phyloP scores from a whole-genome alignment of 106 monocot species.

The Dendrobium huoshanense region DNA sequence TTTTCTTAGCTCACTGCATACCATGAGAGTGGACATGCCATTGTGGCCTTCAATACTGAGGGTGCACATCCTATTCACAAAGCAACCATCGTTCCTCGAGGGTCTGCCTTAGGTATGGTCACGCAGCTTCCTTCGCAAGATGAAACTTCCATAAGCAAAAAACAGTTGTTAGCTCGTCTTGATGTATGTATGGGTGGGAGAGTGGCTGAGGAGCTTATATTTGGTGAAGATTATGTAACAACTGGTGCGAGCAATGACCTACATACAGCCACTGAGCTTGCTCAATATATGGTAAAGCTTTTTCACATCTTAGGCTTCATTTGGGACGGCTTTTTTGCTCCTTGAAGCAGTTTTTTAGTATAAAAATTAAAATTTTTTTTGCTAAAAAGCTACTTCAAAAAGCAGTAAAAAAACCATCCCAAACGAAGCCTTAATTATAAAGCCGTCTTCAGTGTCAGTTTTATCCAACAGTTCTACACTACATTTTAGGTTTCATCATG shows the following conservation, averaged over 20 bases:
- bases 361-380: too few relatives aligned
- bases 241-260: constrained; percentile 92
- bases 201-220: constrained; percentile 94
- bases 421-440: background rate
- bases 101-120: constrained; percentile 95
- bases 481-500: constrained; percentile 74
- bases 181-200: constrained; percentile 99
- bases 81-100: constrained; percentile 91
- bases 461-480: background rate
- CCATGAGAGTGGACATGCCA: constrained; percentile 96
- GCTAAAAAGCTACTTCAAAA: too few relatives aligned
- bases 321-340: too few relatives aligned
- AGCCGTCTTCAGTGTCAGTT: background rate
- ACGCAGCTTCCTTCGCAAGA: constrained; percentile 92
- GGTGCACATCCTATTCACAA: constrained; percentile 97
- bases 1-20: constrained; percentile 83
- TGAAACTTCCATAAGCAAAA: constrained; percentile 92
- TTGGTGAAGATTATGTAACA: constrained; percentile 79
- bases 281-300: constrained; percentile 79
- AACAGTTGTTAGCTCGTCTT: constrained; percentile 83
- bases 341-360: too few relatives aligned
- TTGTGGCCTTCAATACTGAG: constrained; percentile 88
- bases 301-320: too few relatives aligned
- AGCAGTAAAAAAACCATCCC: too few relatives aligned
- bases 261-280: constrained; percentile 83